Base-by-base conservation (phyloP, 768 basidiomycete genomes). In the Leucosporidium creatinivorum region DNA sequence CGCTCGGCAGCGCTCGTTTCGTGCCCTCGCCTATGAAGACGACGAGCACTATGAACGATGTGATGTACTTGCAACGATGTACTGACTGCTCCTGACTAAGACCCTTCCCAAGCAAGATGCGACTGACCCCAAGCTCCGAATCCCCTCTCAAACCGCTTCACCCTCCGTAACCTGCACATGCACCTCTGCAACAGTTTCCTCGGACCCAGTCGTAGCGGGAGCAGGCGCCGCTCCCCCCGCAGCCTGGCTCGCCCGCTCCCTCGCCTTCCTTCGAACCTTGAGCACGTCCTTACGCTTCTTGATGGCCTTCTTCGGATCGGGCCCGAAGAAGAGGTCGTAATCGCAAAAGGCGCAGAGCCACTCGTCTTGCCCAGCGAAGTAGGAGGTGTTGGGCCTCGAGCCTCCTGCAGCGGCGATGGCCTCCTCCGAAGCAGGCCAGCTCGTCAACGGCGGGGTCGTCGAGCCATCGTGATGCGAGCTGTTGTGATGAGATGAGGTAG, bases 281-380 rank as follows among this genome's bases (percentile, higher is more conserved):
- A 59, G 58, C 10, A 59, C 36, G 18, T 59, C 47, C 58, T 59
- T 59, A 9, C 58, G 12, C n/a, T 59, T 59, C 44, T 39, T 39
- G 25, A 48, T 28, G 39, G 31, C 55, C 28, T 57, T 57, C 25
- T 9, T 6, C 52, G 52, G 52, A 21, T 25, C 52, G 3, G 51
- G 12, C n/a, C 91, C 91, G 77, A 88, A 98, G 78, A 94, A 93
- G 65, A 98, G 76, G 66, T 86, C 82, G 77, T 92, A 93, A 79
- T 98, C 94, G 81, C 94, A 98, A 74, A 88, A 89, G 69, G 88
- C 84, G 77, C 94, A 98, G 66, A 97, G 87, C 87, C 90, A 96
- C 77, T 97, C 94, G 28, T 96, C 91, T 44, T 79, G 82, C 12
- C 86, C 85, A 66, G 85, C 82, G 28, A 82, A 86, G 77, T 72